phyloP scores from a whole-genome alignment of 305 asterid species.

The Euphrasia arctica region DNA sequence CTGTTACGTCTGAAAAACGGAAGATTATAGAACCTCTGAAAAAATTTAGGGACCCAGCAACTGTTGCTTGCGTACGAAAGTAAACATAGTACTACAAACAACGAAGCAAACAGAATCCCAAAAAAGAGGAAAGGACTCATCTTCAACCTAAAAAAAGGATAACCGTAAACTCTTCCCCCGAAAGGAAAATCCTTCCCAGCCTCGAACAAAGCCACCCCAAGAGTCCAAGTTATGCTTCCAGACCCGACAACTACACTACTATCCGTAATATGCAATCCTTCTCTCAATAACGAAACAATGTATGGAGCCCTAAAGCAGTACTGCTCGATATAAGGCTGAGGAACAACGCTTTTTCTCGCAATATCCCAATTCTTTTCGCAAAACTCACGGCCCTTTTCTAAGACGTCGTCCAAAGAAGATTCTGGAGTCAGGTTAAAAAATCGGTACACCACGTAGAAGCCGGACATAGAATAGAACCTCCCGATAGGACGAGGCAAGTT shows the following conservation, averaged over 20 bases:
- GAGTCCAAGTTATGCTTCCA: slow-evolving; percentile 77
- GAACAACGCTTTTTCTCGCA: slow-evolving; percentile 53
- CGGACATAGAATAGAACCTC: slow-evolving; percentile 67
- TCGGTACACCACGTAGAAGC: slow-evolving; percentile 62
- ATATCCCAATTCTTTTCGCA: slow-evolving; percentile 58
- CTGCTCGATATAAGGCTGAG: slow-evolving; percentile 77
- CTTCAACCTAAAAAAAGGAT: slow-evolving; percentile 32
- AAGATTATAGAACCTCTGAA: slow-evolving; percentile 52
- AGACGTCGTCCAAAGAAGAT: slow-evolving; percentile 50
- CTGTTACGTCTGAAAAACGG: slow-evolving; percentile 69
- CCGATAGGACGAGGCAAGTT: slow-evolving; percentile 63
- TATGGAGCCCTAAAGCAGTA: slow-evolving; percentile 82
- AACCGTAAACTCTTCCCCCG: slow-evolving; percentile 30
- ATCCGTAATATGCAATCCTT: slow-evolving; percentile 65
- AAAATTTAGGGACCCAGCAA: slow-evolving; percentile 54
- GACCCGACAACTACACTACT: slow-evolving; percentile 51
- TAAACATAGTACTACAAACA: slow-evolving; percentile 50
- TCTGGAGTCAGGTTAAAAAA: slow-evolving; percentile 61
- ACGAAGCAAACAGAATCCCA: slow-evolving; percentile 47
- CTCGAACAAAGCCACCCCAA: slow-evolving; percentile 70
- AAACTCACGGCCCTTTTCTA: slow-evolving; percentile 59
- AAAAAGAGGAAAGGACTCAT: slow-evolving; percentile 34
- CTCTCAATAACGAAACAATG: slow-evolving; percentile 52
- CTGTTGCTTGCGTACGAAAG: slow-evolving; percentile 43
- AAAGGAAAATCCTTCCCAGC: slow-evolving; percentile 52